Conservation (phyloP, 2,329 filamentous ascomycete genomes). For the Colletotrichum chrysophilum region DNA sequence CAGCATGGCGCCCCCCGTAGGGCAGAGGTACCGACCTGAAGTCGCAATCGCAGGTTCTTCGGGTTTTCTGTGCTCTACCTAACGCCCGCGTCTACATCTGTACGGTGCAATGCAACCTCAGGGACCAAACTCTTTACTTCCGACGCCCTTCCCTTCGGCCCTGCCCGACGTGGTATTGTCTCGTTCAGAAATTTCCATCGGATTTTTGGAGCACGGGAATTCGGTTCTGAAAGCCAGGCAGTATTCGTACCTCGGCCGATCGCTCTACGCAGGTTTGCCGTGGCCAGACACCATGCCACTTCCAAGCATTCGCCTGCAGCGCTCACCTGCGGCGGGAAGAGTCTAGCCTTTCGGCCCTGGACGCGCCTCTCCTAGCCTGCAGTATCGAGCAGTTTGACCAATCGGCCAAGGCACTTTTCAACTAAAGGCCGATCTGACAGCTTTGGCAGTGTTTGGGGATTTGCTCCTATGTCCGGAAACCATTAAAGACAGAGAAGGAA, state of each 20-base stretch:
- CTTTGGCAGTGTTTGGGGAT: not conserved
- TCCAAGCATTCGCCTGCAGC: not conserved
- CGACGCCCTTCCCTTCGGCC: not conserved
- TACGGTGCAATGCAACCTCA: not conserved
- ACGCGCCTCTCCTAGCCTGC: not conserved
- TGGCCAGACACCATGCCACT: slow-evolving; percentile 12
- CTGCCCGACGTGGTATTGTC: not conserved
- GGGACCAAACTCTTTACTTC: not conserved
- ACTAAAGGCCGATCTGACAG: not conserved
- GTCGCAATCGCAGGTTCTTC: not conserved
- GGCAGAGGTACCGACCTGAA: not conserved
- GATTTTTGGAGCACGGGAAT: not conserved
- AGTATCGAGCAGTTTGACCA: not conserved
- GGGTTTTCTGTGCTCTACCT: not conserved
- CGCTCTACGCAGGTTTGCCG: not conserved
- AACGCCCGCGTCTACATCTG: not conserved
- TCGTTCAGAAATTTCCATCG: not conserved
- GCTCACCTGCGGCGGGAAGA: not conserved
- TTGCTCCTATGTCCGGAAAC: not conserved
- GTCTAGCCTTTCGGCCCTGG: not conserved
- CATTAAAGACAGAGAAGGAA: not conserved
- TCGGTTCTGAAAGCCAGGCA: not conserved
- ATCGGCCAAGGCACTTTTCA: not conserved
- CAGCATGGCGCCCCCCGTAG: not conserved
- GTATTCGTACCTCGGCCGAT: not conserved